Evolutionary conservation across 83 land plant species (phyloP).

Genomic region (Picea engelmannii): DNA sequence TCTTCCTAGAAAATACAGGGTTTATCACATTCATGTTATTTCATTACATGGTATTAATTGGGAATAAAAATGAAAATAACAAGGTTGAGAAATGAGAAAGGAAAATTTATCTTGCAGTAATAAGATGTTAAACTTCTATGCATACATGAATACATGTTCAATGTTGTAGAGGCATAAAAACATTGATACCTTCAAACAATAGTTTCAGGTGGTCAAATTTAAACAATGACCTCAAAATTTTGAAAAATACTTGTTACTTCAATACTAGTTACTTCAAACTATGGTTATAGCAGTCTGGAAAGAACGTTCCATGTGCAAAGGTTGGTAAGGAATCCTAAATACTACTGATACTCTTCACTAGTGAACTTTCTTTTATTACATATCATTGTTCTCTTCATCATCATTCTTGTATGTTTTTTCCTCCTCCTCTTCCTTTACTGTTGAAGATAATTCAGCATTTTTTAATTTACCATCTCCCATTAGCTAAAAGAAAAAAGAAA

Average conservation of each 20-base stretch:
- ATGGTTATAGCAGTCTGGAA: not conserved
- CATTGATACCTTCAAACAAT: not conserved
- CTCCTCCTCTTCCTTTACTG: constrained; percentile 30
- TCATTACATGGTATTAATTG: not conserved
- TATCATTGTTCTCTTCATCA: constrained; percentile 74
- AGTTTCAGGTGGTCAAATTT: not conserved
- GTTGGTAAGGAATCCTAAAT: not conserved
- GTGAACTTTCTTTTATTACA: constrained; percentile 61
- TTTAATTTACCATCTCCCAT: constrained; percentile 59
- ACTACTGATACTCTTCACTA: constrained; percentile 16
- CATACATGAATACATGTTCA: not conserved
- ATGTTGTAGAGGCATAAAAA: not conserved
- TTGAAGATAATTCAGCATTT: constrained; percentile 30
- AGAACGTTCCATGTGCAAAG: not conserved
- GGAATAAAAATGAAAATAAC: not conserved
- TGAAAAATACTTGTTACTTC: not conserved
- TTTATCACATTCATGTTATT: not conserved
- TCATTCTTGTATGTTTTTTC: constrained; percentile 58
- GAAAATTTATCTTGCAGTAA: not conserved
- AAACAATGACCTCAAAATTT: constrained; percentile 3
- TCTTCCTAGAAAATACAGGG: not conserved
- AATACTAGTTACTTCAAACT: not conserved
- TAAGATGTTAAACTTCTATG: not conserved
- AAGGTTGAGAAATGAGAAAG: not conserved
- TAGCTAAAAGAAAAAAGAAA: constrained; percentile 29